These are phyloP conservation scores for Solanum gracilifrons DNA, from an alignment of 257 asterid species.

Conservation along the genomic window DNA sequence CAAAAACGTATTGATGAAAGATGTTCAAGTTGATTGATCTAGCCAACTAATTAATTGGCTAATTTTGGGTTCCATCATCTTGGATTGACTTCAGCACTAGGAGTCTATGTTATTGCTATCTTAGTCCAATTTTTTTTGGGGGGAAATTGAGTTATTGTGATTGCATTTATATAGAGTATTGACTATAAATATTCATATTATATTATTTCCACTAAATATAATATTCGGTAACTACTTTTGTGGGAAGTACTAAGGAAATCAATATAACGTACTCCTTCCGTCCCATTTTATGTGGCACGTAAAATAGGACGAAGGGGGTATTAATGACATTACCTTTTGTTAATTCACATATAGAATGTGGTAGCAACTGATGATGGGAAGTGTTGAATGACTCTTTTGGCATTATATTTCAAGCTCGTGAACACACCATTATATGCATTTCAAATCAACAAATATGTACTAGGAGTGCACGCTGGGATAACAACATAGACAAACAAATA, in stretches of 20 bases:
- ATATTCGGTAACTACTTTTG: no score
- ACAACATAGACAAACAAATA: not conserved
- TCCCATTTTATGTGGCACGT: not conserved
- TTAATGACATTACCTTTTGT: not conserved
- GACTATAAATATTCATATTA: no score
- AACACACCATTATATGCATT: not conserved
- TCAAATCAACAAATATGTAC: not conserved
- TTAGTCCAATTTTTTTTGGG: no score
- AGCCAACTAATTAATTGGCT: not conserved
- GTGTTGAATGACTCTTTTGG: not conserved
- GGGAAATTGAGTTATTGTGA: not conserved
- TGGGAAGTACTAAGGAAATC: not conserved
- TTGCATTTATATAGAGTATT: not conserved
- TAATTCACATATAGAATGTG: not conserved
- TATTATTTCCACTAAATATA: no score
- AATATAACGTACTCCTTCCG: no score
- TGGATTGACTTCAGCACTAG: not conserved
- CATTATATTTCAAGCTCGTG: not conserved
- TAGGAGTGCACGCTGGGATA: not conserved
- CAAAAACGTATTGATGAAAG: not conserved
- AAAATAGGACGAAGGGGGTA: not conserved
- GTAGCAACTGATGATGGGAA: not conserved
- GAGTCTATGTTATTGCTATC: not conserved
- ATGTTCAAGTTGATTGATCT: not conserved
- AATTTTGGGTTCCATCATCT: not conserved